These are phyloP conservation scores for Calonectria fujianensis DNA, from an alignment of 2,329 filamentous ascomycete species.

Conservation along the genomic window DNA sequence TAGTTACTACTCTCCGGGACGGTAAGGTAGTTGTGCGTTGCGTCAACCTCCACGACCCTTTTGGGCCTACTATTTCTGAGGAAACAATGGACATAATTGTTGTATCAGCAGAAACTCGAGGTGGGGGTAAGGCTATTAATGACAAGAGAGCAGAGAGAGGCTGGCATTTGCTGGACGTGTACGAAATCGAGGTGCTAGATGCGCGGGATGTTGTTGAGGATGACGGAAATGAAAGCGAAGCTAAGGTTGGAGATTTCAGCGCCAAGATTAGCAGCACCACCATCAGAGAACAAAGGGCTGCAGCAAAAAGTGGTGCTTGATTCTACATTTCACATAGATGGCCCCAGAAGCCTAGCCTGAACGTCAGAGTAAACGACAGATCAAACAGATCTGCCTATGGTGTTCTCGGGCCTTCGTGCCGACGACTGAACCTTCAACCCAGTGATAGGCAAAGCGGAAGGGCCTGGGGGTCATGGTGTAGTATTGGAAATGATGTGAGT, in stretches of 20 bases:
- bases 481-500: neutral
- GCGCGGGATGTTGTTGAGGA: conserved; percentile 67
- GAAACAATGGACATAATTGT: conserved; percentile 86
- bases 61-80: conserved; percentile 92
- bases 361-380: neutral
- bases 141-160: conserved; percentile 84
- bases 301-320: conserved; percentile 50
- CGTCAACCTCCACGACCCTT: conserved; percentile 90
- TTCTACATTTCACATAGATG: neutral
- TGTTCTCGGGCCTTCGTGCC: neutral
- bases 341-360: neutral
- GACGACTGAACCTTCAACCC: neutral
- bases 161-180: conserved; percentile 85
- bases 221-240: conserved; percentile 62
- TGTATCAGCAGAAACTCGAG: conserved; percentile 90
- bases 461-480: neutral
- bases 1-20: conserved; percentile 73
- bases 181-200: conserved; percentile 92
- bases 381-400: neutral
- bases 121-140: conserved; percentile 90
- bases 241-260: conserved; percentile 78
- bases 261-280: conserved; percentile 94
- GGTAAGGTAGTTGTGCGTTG: conserved; percentile 81
- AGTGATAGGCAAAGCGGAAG: too few relatives aligned
- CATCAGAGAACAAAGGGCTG: conserved; percentile 75